Evolutionary conservation across 371 early-diverging fungal species (phyloP), one percentile per base, ranked within the genome.

Genomic region (Massospora cicadina): DNA sequence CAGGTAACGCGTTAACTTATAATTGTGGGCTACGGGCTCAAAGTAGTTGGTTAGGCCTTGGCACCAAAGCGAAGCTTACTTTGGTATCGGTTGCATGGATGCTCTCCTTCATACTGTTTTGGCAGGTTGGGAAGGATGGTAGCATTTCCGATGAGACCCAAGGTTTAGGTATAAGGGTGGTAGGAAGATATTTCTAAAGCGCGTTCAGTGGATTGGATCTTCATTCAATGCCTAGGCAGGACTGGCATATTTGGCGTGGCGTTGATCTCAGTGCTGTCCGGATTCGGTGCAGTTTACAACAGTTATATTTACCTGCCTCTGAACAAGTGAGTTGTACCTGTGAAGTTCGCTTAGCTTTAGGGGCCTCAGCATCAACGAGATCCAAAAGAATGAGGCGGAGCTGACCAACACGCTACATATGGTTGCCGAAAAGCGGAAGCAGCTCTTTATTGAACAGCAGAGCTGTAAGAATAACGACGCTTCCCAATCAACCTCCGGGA

Each of bases 231-330:
- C 3, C 85, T 93, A 58, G 84, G 88, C 29, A 79, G 92, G 29
- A 83, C 90, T 0, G 87, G 92, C 24, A 81, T 90, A 23, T 72
- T 95, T 3, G 95, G 97, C 29, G 91, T 95, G 33, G 87, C 93
- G 0, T 68, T 94, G 33, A 94, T 91, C 78, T 91, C 97, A 0
- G 74, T 90, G 12, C 74, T 96, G 1, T 93, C 97, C 0, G 97
- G 95, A 21, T 92, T 95, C 70, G 94, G 94, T 72, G 93, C 94
- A 0, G 91, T 94, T 32, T 86, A 89, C 70, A 82, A 85, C 29
- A 93, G 94, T 0, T 93, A 88, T 67, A 83, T 83, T 25, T 72
- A 69, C 26, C 71, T 86, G 25, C 79, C 76, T 67, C 76, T 86
- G 29, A 76, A 81, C 76, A 77, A 72, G 32, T 65, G 17, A 57